Evolutionary conservation across 768 basidiomycete species (phyloP).

Genomic region (Lepiota venenata): DNA sequence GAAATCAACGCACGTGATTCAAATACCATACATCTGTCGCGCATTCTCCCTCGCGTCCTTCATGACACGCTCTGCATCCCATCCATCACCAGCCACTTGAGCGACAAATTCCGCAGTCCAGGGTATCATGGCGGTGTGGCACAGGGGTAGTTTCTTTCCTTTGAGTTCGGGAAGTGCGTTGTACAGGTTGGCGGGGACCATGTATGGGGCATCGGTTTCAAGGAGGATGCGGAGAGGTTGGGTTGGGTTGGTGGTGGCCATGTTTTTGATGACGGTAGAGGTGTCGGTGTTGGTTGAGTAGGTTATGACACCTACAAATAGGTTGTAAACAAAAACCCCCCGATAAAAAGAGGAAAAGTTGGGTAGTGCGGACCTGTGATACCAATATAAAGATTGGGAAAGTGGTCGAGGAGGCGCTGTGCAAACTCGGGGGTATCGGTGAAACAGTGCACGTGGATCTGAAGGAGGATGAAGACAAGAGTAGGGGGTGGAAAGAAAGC

Average conservation of each 20-base stretch:
- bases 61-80: slow-evolving; percentile 59
- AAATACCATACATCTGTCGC: slow-evolving; percentile 54
- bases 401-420: slow-evolving; percentile 64
- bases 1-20: neutral
- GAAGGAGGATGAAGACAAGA: neutral
- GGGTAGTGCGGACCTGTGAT: slow-evolving; percentile 53
- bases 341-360: neutral
- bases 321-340: neutral
- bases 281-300: slow-evolving; percentile 77
- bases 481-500: neutral
- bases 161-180: slow-evolving; percentile 46
- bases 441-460: slow-evolving; percentile 90
- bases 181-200: slow-evolving; percentile 79
- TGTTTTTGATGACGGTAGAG: slow-evolving; percentile 55
- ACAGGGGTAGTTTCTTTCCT: slow-evolving; percentile 63
- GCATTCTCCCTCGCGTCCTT: slow-evolving; percentile 64
- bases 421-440: slow-evolving; percentile 81
- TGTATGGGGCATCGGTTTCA: slow-evolving; percentile 87
- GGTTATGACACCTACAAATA: slow-evolving; percentile 65
- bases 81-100: slow-evolving; percentile 37
- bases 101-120: slow-evolving; percentile 83
- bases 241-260: slow-evolving; percentile 26
- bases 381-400: slow-evolving; percentile 81
- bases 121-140: slow-evolving; percentile 79
- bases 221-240: slow-evolving; percentile 51